Evolutionary conservation across 108 stramenopile species (phyloP), one percentile per base, ranked within the genome.

Genomic region (Pelagomonas calceolata): DNA sequence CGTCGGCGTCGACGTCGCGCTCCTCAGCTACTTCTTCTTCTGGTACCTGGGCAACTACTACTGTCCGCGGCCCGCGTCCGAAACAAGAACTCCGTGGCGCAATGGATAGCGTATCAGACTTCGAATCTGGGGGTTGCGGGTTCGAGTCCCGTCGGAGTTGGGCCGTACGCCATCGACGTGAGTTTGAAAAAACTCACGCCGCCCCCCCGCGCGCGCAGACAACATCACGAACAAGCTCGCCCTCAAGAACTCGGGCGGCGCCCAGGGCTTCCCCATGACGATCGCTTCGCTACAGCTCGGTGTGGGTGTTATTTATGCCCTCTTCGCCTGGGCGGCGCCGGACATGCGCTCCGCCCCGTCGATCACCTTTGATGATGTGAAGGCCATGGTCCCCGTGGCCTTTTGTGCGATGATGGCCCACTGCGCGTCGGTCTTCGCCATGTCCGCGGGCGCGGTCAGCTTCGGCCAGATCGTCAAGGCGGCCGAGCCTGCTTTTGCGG

Each of bases 401-500:
- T 90, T 94, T 71, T 94, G 93, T 86, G 90, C 88, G 81, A 89
- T 89, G 85, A 91, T 88, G 36, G 90, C 91, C 65, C 94, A 94
- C 83, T 81, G 83, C 71, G 90, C 91, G 12, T 91, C 90, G 64
- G 94, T 94, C 37, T 92, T 94, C 69, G 87, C 91, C 68, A 87
- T 94, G 75, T 85, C 86, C 33, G 91, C 91, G 64, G 94, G 94
- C 37, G 90, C 91, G 63, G 94, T 94, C n/a, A 86, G 86, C 71
- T 94, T 94, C 66, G 94, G 89, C 63, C 94, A 94, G 81, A 91
- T 91, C 78, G 93, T 94, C 76, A 94, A 94, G 87, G 89, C 91
- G 36, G 86, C 91, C 60, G 94, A 94, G 79, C 94, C 94, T 1
- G 94, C 91, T 36, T 92, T 92, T 78, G 88, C 94, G 29, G 94